A percentile compares a stretch with the other conserved stretches of the same genome.
phyloP scores from a whole-genome alignment of 2,329 filamentous ascomycete species.

The Trichoderma hamatum region DNA sequence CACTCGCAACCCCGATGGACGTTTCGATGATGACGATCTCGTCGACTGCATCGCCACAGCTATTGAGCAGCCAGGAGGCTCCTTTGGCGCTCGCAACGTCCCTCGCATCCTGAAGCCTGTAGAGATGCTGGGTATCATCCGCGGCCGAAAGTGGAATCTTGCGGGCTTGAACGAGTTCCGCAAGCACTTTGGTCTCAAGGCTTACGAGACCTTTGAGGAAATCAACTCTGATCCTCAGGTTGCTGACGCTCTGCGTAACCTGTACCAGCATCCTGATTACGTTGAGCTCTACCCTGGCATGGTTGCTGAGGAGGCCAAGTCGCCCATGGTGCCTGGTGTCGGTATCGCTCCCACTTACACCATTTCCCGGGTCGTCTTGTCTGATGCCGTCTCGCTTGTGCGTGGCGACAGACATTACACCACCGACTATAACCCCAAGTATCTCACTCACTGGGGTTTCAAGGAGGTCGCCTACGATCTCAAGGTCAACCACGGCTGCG shows the following conservation, averaged over 20 bases:
- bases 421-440: slow-evolving; percentile 71
- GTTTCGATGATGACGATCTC: slow-evolving; percentile 75
- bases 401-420: slow-evolving; percentile 81
- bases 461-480: slow-evolving; percentile 73
- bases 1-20: slow-evolving; percentile 65
- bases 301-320: slow-evolving; percentile 74
- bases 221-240: slow-evolving; percentile 79
- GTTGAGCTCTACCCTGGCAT: slow-evolving; percentile 82
- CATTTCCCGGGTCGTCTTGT: slow-evolving; percentile 74
- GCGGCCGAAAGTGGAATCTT: slow-evolving; percentile 75
- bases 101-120: slow-evolving; percentile 73
- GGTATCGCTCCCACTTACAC: slow-evolving; percentile 78
- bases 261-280: slow-evolving; percentile 78
- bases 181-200: slow-evolving; percentile 76
- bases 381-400: slow-evolving; percentile 77
- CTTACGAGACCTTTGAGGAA: slow-evolving; percentile 77
- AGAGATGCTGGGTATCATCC: slow-evolving; percentile 79
- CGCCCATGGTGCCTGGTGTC: slow-evolving; percentile 72
- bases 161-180: slow-evolving; percentile 84
- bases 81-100: slow-evolving; percentile 73
- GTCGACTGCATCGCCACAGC: slow-evolving; percentile 68
- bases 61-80: slow-evolving; percentile 78
- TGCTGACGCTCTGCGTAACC: slow-evolving; percentile 63
- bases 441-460: slow-evolving; percentile 84
- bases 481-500: slow-evolving; percentile 76